Evolutionary conservation across 805 yeast genomes (phyloP).

Genomic region (Sungouiozyma ichnusensis): DNA sequence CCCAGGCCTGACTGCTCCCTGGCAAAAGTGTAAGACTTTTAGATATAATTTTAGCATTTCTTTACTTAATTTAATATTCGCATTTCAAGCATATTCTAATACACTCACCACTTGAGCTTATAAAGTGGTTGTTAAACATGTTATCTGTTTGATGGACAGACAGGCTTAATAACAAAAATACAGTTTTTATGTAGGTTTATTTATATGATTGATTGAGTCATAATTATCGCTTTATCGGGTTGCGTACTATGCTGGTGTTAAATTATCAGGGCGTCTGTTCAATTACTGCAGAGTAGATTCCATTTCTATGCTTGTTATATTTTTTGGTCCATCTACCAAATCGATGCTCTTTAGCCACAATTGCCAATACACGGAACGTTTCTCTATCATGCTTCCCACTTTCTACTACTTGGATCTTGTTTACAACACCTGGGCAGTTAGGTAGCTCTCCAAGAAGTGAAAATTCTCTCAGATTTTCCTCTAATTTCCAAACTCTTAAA

Average conservation of each 20-base stretch:
- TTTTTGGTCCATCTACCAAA: slow-evolving; percentile 76
- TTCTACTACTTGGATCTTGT: slow-evolving; percentile 46
- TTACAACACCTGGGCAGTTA: slow-evolving; percentile 60
- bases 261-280: slow-evolving; percentile 28
- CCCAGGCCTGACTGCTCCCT: neutral
- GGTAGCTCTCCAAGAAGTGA: slow-evolving; percentile 43
- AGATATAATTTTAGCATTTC: neutral
- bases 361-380: slow-evolving; percentile 47
- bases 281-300: slow-evolving; percentile 47
- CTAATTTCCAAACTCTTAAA: slow-evolving; percentile 68
- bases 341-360: slow-evolving; percentile 76
- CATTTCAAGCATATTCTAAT: neutral
- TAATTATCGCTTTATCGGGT: too few relatives aligned
- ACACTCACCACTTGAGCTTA: too few relatives aligned
- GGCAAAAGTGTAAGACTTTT: too few relatives aligned
- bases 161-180: too few relatives aligned
- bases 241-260: too few relatives aligned
- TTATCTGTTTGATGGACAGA: too few relatives aligned
- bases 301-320: slow-evolving; percentile 61
- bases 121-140: too few relatives aligned
- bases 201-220: too few relatives aligned
- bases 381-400: slow-evolving; percentile 43
- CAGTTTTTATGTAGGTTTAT: too few relatives aligned
- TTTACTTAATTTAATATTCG: neutral
- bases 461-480: slow-evolving; percentile 54